Conservation (phyloP, 2,329 filamentous ascomycete genomes). For the Byssochlamys sp. region DNA sequence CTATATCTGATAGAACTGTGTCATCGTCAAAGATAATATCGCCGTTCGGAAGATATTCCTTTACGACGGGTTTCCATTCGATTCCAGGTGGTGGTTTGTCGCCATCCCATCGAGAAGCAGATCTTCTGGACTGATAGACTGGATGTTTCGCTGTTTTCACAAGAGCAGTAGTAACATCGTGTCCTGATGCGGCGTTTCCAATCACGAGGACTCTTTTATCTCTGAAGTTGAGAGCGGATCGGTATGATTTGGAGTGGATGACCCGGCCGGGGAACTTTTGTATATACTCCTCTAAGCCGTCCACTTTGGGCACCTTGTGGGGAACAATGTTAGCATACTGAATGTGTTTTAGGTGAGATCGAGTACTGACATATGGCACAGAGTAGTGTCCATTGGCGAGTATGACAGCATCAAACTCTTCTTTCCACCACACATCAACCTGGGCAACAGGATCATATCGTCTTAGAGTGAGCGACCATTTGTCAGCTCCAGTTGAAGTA, state of each 20-base stretch:
- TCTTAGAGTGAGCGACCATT: constrained; percentile 45
- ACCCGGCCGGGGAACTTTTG: constrained; percentile 32
- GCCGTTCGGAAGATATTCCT: constrained; percentile 30
- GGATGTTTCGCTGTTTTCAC: constrained; percentile 33
- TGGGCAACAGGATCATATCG: constrained; percentile 19
- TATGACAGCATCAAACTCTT: constrained; percentile 50
- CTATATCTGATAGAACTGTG: constrained; percentile 40
- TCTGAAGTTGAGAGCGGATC: constrained; percentile 27
- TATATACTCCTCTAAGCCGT: constrained; percentile 35
- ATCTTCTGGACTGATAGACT: constrained; percentile 45
- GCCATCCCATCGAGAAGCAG: constrained; percentile 44
- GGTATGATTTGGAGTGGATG: constrained; percentile 40
- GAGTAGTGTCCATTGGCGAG: constrained; percentile 50
- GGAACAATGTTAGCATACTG: not conserved
- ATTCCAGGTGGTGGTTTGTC: constrained; percentile 39
- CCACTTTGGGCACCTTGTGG: constrained; percentile 37
- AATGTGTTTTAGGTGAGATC: not conserved
- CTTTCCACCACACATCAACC: constrained; percentile 49
- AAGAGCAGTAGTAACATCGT: constrained; percentile 48
- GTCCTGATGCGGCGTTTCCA: constrained; percentile 52
- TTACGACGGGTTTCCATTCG: constrained; percentile 46
- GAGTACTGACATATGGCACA: constrained; percentile 42
- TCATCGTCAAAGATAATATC: constrained; percentile 49
- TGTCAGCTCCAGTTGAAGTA: constrained; percentile 41
- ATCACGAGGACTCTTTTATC: constrained; percentile 46